Evolutionary conservation across 345 rosid species (phyloP).

Genomic region (Bruguiera sexangula): DNA sequence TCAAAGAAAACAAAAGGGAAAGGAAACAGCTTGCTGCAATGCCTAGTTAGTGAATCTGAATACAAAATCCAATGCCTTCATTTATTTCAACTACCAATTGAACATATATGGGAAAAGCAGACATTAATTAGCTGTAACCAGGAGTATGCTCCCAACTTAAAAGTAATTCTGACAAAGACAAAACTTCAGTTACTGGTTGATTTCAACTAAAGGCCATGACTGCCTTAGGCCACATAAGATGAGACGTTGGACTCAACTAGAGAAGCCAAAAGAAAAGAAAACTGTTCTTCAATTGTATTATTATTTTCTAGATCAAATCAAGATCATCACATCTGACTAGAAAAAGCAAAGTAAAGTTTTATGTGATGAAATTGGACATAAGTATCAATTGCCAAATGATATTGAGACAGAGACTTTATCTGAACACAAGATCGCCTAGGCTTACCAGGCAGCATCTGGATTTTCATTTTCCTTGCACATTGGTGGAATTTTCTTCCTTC

Average conservation of each 20-base stretch:
- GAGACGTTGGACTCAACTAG: neutral
- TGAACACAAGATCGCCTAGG: conserved; percentile 9
- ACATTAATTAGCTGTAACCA: neutral
- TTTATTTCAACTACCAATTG: too few relatives aligned
- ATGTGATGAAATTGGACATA: neutral
- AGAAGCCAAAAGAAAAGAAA: neutral
- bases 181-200: neutral
- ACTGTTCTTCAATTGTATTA: neutral
- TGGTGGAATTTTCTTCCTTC: conserved; percentile 80
- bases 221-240: neutral
- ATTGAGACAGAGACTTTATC: conserved; percentile 7
- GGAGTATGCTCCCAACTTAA: neutral
- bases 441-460: conserved; percentile 94
- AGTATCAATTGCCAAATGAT: neutral
- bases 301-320: neutral
- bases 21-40: neutral
- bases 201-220: neutral
- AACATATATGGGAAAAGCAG: too few relatives aligned
- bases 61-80: neutral
- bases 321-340: neutral
- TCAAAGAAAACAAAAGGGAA: neutral
- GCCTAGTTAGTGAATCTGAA: neutral
- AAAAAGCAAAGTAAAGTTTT: neutral
- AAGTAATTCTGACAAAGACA: neutral
- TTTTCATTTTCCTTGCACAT: conserved; percentile 85